These are phyloP conservation scores for Globisporangium polare DNA, from an alignment of 352 stramenopile genomes.

Conservation along the genomic window DNA sequence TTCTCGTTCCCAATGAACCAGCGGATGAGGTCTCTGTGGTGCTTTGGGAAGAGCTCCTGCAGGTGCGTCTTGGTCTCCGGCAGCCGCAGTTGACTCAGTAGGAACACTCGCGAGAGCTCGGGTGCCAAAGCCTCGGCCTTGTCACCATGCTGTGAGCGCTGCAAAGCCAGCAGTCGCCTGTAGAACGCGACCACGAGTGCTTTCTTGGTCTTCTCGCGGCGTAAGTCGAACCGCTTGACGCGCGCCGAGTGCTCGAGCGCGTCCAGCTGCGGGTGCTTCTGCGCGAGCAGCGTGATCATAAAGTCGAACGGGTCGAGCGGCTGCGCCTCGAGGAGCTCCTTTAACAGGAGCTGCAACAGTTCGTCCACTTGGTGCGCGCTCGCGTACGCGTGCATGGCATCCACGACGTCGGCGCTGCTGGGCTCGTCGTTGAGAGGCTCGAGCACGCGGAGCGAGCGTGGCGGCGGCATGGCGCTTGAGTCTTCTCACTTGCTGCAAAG, in stretches of 20 bases:
- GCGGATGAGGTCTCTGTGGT: conserved; percentile 55
- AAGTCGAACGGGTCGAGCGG: conserved; percentile 66
- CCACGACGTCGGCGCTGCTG: conserved; percentile 31
- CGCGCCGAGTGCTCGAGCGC: conserved; percentile 38
- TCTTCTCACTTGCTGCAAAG: background rate
- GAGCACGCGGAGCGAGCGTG: conserved; percentile 32
- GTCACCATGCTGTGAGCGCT: conserved; percentile 41
- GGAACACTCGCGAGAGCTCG: conserved; percentile 37
- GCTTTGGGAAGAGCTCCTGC: conserved; percentile 42
- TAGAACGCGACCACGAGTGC: conserved; percentile 42
- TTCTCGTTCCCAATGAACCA: conserved; percentile 37
- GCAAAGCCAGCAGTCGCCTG: conserved; percentile 48
- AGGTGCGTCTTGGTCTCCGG: conserved; percentile 46
- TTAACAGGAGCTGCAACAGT: conserved; percentile 60
- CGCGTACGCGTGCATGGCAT: conserved; percentile 59
- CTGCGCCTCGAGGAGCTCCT: conserved; percentile 51
- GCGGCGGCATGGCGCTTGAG: conserved; percentile 19
- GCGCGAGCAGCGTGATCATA: conserved; percentile 47
- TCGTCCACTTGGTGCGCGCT: conserved; percentile 55
- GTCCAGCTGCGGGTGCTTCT: conserved; percentile 49
- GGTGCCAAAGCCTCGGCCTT: conserved; percentile 21
- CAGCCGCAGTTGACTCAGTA: conserved; percentile 41
- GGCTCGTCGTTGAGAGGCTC: conserved; percentile 22
- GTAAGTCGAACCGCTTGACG: conserved; percentile 50
- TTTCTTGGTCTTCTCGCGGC: conserved; percentile 62